phyloP scores from a whole-genome alignment of 768 basidiomycete genomes.

The Suillus luteus region DNA sequence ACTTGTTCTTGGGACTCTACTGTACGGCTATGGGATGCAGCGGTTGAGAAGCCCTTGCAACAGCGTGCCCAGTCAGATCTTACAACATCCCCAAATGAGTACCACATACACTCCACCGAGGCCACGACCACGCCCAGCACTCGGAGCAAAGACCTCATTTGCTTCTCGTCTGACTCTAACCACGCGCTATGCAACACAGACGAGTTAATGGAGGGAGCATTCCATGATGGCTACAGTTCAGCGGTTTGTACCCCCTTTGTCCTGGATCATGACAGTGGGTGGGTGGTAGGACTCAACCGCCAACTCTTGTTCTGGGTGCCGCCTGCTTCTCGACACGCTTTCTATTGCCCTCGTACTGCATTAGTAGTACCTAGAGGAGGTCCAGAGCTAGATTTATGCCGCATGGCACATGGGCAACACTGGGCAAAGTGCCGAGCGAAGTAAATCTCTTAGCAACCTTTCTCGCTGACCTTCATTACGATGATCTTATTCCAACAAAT shows the following conservation, averaged over 20 bases:
- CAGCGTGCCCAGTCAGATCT: too few species aligned
- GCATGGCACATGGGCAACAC: not conserved
- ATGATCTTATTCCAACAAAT: not conserved
- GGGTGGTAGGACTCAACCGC: not conserved
- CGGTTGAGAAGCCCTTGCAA: not conserved
- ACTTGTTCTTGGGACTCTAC: not conserved
- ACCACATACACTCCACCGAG: not conserved
- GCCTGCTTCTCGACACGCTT: not conserved
- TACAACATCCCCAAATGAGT: not conserved
- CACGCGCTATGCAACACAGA: not conserved
- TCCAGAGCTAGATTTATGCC: constrained; percentile 5
- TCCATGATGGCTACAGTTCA: not conserved
- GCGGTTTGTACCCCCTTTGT: not conserved
- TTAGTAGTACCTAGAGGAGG: constrained; percentile 3
- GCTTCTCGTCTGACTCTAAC: not conserved
- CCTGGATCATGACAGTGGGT: not conserved
- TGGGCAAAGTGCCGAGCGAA: not conserved
- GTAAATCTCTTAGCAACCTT: not conserved
- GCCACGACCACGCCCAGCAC: not conserved
- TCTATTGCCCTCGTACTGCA: not conserved
- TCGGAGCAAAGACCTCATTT: not conserved
- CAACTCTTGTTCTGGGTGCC: constrained; percentile 6
- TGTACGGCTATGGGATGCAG: constrained; percentile 1
- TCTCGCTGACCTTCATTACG: not conserved
- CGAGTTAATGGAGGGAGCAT: not conserved